Conservation (phyloP, 1,284 basidiomycete genomes). For the Ceratobasidium theobromae region DNA sequence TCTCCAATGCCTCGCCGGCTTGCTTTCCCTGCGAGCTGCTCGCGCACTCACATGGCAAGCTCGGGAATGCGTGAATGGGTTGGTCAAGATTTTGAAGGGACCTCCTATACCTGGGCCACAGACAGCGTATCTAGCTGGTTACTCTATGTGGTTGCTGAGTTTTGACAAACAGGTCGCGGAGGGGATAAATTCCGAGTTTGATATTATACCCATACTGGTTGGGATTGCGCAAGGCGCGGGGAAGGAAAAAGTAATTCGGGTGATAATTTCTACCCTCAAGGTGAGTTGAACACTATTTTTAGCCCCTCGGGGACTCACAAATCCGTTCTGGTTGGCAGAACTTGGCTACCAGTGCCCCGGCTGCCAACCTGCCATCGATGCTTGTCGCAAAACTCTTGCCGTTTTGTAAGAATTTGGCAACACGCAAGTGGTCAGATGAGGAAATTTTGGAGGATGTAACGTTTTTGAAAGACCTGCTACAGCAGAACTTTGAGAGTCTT, state of each 20-base stretch:
- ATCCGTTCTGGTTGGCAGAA: constrained; percentile 58
- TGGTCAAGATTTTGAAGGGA: constrained; percentile 8
- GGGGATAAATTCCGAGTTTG: constrained; percentile 71
- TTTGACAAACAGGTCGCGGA: constrained; percentile 86
- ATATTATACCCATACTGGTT: constrained; percentile 84
- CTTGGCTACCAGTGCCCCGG: constrained; percentile 77
- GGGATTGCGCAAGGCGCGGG: constrained; percentile 86
- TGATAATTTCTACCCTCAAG: constrained; percentile 90
- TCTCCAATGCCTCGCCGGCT: constrained; percentile 84
- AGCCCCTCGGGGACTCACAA: no score
- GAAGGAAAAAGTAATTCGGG: constrained; percentile 96
- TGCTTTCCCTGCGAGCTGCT: constrained; percentile 59
- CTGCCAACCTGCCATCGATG: constrained; percentile 88
- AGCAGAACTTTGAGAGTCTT: constrained; percentile 79
- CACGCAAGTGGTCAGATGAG: constrained; percentile 92
- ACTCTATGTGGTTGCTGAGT: constrained; percentile 92
- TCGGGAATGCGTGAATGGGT: constrained; percentile 30
- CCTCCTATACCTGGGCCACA: constrained; percentile 66
- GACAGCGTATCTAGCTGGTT: constrained; percentile 91
- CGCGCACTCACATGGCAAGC: constrained; percentile 13
- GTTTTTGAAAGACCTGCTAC: constrained; percentile 81
- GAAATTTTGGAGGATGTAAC: constrained; percentile 91
- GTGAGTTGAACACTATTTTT: no score
- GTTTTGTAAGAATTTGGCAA: constrained; percentile 79
- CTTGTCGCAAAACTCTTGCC: constrained; percentile 85